Evolutionary conservation across 768 basidiomycete species (phyloP).

Genomic region (Naganishia kalamii): DNA sequence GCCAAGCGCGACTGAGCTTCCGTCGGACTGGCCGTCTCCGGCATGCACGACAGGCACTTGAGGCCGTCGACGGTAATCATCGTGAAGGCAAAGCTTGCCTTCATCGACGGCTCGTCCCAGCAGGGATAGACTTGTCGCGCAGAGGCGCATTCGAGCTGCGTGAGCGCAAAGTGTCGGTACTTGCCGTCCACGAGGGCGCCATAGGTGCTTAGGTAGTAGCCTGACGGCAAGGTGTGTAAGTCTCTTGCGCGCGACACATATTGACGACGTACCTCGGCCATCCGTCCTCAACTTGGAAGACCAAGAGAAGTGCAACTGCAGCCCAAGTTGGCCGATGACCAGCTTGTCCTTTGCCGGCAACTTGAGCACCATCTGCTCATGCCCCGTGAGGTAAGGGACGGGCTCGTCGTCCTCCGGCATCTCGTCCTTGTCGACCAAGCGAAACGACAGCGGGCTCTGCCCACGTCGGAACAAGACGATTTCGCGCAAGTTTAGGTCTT

Average conservation of each 20-base stretch:
- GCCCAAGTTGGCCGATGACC: not conserved
- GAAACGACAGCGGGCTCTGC: not conserved
- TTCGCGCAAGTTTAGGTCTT: not conserved
- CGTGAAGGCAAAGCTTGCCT: conserved; percentile 1
- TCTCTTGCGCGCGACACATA: not conserved
- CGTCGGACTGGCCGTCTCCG: not conserved
- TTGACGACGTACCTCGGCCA: not conserved
- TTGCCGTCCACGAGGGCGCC: not conserved
- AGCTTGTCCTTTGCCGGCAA: not conserved
- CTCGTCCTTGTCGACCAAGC: not conserved
- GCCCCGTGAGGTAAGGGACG: not conserved
- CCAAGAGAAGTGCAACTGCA: not conserved
- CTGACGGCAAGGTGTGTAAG: not conserved
- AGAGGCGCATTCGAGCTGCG: not conserved
- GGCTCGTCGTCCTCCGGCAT: not conserved
- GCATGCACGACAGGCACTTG: conserved; percentile 2
- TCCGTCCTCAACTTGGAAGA: not conserved
- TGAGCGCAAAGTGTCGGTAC: not conserved
- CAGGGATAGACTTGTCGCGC: conserved; percentile 8
- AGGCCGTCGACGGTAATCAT: not conserved
- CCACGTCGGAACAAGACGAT: not conserved
- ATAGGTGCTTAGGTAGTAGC: not conserved
- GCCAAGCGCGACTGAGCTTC: not conserved
- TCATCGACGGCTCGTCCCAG: conserved; percentile 3
- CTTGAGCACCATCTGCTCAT: not conserved